These are phyloP conservation scores for Lyophyllum shimeji DNA, from an alignment of 768 basidiomycete species.

Conservation along the genomic window DNA sequence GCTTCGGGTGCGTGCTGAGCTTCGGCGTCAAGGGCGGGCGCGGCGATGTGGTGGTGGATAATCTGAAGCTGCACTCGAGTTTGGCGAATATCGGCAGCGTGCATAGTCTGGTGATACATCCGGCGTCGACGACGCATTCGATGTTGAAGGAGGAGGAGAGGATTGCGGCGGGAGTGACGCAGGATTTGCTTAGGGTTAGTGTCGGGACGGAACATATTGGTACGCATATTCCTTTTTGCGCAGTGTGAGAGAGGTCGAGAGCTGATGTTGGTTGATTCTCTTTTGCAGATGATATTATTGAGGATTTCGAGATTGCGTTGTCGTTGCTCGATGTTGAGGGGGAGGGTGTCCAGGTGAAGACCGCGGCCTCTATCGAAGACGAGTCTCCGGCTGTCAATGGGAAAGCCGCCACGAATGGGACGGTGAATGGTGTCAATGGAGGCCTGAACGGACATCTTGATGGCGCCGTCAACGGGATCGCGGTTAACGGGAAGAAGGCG, in stretches of 20 bases:
- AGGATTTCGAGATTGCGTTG: conserved; percentile 14
- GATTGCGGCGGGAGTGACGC: conserved; percentile 48
- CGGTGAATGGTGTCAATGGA: too few relatives aligned
- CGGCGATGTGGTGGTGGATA: conserved; percentile 33
- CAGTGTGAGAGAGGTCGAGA: too few relatives aligned
- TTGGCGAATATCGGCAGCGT: conserved; percentile 45
- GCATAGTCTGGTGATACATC: conserved; percentile 64
- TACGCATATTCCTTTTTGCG: background rate
- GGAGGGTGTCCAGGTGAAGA: background rate
- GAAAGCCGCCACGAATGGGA: too few relatives aligned
- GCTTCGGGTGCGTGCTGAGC: conserved; percentile 60
- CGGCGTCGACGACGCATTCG: conserved; percentile 62
- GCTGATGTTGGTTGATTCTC: too few relatives aligned
- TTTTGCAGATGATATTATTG: conserved; percentile 11
- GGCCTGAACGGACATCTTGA: too few relatives aligned
- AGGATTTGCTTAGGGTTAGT: conserved; percentile 57
- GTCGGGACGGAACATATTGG: conserved; percentile 16
- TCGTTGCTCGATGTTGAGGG: background rate
- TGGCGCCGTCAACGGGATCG: too few relatives aligned
- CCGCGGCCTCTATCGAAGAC: background rate
- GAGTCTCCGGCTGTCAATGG: too few relatives aligned
- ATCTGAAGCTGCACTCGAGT: conserved; percentile 35
- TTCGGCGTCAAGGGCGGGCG: conserved; percentile 57
- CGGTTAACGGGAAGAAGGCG: too few relatives aligned
- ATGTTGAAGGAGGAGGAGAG: conserved; percentile 53